Conservation (phyloP, 108 stramenopile genomes). For the Cyclostephanos invisitatus region DNA sequence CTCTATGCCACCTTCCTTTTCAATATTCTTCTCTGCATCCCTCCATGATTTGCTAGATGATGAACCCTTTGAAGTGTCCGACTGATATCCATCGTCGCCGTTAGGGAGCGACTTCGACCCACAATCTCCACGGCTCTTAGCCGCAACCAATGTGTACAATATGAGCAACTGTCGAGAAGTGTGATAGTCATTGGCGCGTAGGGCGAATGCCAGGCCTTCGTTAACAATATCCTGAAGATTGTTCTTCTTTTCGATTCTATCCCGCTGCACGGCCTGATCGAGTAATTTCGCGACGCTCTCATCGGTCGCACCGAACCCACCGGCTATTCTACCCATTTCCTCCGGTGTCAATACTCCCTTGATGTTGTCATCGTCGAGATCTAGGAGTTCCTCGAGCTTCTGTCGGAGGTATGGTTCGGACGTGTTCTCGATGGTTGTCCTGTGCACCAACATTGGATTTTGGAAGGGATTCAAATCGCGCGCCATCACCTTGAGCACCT, state of each 20-base stretch:
- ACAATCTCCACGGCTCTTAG: slow-evolving; percentile 48
- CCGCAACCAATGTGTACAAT: slow-evolving; percentile 82
- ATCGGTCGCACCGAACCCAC: slow-evolving; percentile 90
- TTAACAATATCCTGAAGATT: slow-evolving; percentile 87
- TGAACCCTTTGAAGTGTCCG: slow-evolving; percentile 18
- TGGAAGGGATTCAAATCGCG: slow-evolving; percentile 85
- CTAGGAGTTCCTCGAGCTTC: slow-evolving; percentile 84
- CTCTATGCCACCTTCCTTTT: neutral
- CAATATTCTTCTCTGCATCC: slow-evolving; percentile 21
- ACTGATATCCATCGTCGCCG: slow-evolving; percentile 6
- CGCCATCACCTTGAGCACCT: slow-evolving; percentile 74
- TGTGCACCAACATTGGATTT: slow-evolving; percentile 70
- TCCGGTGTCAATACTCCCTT: slow-evolving; percentile 71
- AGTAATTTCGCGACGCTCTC: slow-evolving; percentile 80
- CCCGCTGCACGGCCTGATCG: slow-evolving; percentile 72
- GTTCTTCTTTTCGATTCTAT: slow-evolving; percentile 53
- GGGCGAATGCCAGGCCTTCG: slow-evolving; percentile 80
- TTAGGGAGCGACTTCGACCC: slow-evolving; percentile 26
- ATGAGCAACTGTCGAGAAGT: slow-evolving; percentile 85
- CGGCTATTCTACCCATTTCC: slow-evolving; percentile 59
- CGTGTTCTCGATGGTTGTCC: slow-evolving; percentile 70
- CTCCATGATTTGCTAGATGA: slow-evolving; percentile 32
- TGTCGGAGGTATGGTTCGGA: slow-evolving; percentile 65
- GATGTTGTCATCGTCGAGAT: slow-evolving; percentile 74
- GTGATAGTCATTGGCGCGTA: slow-evolving; percentile 82